Conservation (phyloP, 2,329 filamentous ascomycete species). For the Trichoderma asperellum region DNA sequence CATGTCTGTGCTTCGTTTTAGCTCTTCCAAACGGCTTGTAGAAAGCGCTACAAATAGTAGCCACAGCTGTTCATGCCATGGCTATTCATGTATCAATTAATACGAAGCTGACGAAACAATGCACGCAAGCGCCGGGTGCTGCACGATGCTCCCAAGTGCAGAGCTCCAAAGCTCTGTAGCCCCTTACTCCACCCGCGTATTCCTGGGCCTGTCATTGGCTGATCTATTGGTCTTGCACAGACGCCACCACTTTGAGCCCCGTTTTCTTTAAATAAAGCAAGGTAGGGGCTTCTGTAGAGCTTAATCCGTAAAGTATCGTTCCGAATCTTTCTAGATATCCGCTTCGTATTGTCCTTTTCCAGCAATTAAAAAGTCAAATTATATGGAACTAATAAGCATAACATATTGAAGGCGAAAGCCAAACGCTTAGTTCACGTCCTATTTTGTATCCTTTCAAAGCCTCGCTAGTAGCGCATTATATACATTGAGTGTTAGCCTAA, state of each 20-base stretch:
- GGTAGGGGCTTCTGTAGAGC: not conserved
- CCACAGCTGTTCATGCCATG: not conserved
- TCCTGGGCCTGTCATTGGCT: not conserved
- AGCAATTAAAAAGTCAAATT: not conserved
- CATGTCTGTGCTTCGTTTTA: not conserved
- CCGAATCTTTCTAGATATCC: not conserved
- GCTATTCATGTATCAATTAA: not conserved
- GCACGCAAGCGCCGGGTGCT: not conserved
- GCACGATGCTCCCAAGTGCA: not conserved
- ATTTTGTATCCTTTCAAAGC: not conserved
- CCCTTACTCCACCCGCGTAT: conserved; percentile 16
- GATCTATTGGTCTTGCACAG: not conserved
- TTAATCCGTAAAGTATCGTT: not conserved
- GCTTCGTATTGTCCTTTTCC: not conserved
- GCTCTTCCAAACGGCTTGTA: not conserved
- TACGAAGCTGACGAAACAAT: conserved; percentile 8
- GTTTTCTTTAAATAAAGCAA: not conserved
- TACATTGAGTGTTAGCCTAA: not conserved
- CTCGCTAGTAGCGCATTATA: not conserved
- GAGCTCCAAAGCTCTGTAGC: not conserved
- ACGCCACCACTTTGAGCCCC: not conserved
- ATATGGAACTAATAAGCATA: not conserved
- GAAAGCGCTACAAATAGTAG: not conserved
- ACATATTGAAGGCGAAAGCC: not conserved
- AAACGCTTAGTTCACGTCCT: not conserved